Conservation (phyloP, 306 rosid genomes). For the Vigna angularis region DNA sequence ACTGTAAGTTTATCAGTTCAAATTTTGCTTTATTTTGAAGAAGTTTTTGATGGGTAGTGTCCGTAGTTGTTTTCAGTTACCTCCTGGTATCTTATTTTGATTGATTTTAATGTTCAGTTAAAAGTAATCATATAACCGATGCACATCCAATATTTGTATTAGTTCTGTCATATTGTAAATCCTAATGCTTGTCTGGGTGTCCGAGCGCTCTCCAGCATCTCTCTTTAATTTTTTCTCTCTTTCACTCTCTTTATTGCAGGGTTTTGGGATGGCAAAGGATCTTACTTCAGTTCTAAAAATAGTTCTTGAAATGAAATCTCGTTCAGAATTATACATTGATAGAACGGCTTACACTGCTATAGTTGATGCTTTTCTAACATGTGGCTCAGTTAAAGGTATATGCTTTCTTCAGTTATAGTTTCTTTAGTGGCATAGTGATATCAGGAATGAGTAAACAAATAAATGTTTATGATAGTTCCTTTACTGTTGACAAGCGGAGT, state of each 20-base stretch:
- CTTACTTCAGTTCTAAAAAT: constrained; percentile 61
- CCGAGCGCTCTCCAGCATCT: constrained; percentile 25
- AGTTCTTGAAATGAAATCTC: constrained; percentile 79
- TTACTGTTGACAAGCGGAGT: neutral
- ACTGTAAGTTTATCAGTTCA: neutral
- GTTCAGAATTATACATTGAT: constrained; percentile 58
- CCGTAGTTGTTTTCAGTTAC: neutral
- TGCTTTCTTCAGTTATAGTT: constrained; percentile 37
- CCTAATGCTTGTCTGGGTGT: constrained; percentile 12
- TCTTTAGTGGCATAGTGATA: constrained; percentile 32
- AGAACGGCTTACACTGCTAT: constrained; percentile 87
- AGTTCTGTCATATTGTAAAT: neutral
- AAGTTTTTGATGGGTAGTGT: constrained; percentile 15
- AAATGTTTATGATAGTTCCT: constrained; percentile 19
- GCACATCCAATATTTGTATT: neutral
- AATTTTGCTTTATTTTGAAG: constrained; percentile 11
- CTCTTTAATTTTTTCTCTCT: constrained; percentile 40
- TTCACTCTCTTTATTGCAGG: constrained; percentile 50
- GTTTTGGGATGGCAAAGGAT: constrained; percentile 74
- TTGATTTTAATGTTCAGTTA: constrained; percentile 27
- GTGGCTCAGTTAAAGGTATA: constrained; percentile 78
- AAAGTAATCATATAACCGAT: constrained; percentile 12
- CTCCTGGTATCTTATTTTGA: neutral
- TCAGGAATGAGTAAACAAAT: constrained; percentile 2
- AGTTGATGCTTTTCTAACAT: constrained; percentile 73